A percentile compares a stretch with the other conserved stretches of the same genome.
Conservation (phyloP, 129 eudicot genomes). For the Cynara cardunculus region DNA sequence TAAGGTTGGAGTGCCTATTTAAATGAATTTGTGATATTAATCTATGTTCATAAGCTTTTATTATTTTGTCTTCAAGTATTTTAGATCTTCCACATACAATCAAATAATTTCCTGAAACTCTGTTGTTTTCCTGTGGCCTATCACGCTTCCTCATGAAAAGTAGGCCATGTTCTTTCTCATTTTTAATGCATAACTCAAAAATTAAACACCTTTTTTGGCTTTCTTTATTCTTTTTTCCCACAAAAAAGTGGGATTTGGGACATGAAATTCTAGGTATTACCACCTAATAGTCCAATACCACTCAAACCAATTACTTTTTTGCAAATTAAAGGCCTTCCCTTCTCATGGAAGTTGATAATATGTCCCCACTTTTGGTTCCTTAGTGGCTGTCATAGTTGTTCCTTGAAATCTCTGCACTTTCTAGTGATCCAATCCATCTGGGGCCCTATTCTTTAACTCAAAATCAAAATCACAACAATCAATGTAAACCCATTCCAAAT, state of each 20-base stretch:
- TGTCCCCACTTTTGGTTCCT: slow-evolving; percentile 39
- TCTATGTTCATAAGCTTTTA: background rate
- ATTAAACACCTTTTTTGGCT: slow-evolving; percentile 5
- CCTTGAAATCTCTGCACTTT: slow-evolving; percentile 26
- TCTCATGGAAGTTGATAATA: slow-evolving; percentile 26
- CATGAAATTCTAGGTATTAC: slow-evolving; percentile 12
- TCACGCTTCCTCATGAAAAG: slow-evolving; percentile 20
- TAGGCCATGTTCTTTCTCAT: slow-evolving; percentile 21
- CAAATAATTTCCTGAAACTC: background rate
- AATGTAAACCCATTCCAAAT: slow-evolving; percentile 6
- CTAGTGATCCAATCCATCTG: slow-evolving; percentile 31
- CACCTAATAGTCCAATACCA: slow-evolving; percentile 24
- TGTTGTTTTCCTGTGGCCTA: background rate
- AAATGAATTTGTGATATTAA: background rate
- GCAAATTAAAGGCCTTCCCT: slow-evolving; percentile 7
- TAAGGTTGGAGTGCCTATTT: background rate
- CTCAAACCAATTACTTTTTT: slow-evolving; percentile 16
- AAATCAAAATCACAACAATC: slow-evolving; percentile 9
- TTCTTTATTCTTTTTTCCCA: background rate
- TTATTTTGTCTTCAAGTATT: background rate
- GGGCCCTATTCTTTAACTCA: slow-evolving; percentile 27
- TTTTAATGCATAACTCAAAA: slow-evolving; percentile 1
- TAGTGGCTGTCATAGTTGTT: slow-evolving; percentile 45
- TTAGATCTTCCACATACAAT: background rate
- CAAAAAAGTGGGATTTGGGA: slow-evolving; percentile 10